Evolutionary conservation across 371 early-diverging fungal species (phyloP).

Genomic region (Lichtheimia ramosa): DNA sequence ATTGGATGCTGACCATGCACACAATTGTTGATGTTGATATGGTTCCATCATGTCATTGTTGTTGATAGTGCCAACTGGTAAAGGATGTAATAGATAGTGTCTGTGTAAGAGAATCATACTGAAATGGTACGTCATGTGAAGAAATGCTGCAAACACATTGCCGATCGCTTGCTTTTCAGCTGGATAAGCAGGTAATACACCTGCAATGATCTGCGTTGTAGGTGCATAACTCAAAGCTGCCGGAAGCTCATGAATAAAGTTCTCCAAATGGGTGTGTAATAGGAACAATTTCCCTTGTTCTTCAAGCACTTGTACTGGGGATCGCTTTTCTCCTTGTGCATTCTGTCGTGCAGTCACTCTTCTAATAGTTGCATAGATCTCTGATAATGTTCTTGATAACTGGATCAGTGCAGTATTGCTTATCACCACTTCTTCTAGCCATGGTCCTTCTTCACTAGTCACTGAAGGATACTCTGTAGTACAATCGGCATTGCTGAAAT

Average conservation of each 20-base stretch:
- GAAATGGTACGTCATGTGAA: constrained; percentile 82
- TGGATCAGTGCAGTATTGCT: constrained; percentile 42
- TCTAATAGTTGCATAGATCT: constrained; percentile 28
- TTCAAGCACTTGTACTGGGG: constrained; percentile 28
- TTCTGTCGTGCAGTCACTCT: constrained; percentile 24
- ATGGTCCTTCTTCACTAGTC: constrained; percentile 35
- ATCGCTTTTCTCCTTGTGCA: constrained; percentile 21
- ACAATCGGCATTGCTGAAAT: constrained; percentile 30
- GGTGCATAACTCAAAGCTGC: constrained; percentile 40
- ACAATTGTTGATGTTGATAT: constrained; percentile 33
- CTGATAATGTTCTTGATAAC: constrained; percentile 32
- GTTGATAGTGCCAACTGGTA: constrained; percentile 10
- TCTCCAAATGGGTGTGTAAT: constrained; percentile 42
- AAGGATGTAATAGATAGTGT: constrained; percentile 49
- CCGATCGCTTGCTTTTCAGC: constrained; percentile 43
- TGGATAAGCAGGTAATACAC: constrained; percentile 23
- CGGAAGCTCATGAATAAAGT: constrained; percentile 48
- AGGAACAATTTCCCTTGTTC: constrained; percentile 42
- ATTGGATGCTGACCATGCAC: constrained; percentile 39
- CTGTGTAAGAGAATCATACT: constrained; percentile 79
- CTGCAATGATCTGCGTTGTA: constrained; percentile 18
- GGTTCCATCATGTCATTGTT: constrained; percentile 2
- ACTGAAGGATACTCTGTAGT: constrained; percentile 37
- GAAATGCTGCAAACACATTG: constrained; percentile 36
- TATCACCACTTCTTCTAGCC: constrained; percentile 35